Conservation (phyloP, 352 stramenopile genomes). For the Phytophthora lateralis region DNA sequence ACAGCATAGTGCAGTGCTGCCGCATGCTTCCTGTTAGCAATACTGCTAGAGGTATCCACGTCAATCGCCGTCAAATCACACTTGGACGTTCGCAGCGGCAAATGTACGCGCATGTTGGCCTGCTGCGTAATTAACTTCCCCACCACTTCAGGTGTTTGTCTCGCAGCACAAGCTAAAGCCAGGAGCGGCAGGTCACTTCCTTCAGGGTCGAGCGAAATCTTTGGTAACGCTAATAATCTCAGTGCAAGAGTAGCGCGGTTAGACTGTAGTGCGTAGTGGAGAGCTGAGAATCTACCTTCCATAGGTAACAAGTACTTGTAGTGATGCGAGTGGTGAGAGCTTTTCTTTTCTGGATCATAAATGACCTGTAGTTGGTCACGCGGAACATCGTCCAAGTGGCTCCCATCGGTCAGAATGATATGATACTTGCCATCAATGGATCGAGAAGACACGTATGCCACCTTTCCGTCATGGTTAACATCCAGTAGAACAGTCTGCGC, state of each 20-base stretch:
- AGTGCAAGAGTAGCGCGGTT: slow-evolving; percentile 47
- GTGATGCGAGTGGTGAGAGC: slow-evolving; percentile 3
- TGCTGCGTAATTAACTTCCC: slow-evolving; percentile 48
- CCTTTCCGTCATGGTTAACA: slow-evolving; percentile 20
- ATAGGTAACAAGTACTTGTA: slow-evolving; percentile 55
- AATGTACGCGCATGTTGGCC: slow-evolving; percentile 63
- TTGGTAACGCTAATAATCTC: slow-evolving; percentile 35
- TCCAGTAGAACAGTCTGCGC: slow-evolving; percentile 21
- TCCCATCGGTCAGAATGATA: slow-evolving; percentile 54
- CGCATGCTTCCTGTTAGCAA: slow-evolving; percentile 49
- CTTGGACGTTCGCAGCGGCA: slow-evolving; percentile 47
- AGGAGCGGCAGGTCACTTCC: slow-evolving; percentile 63
- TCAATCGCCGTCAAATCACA: slow-evolving; percentile 24
- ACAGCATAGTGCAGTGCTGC: slow-evolving; percentile 70
- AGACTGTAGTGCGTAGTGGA: slow-evolving; percentile 67
- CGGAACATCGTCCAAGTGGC: slow-evolving; percentile 42
- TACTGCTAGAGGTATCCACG: slow-evolving; percentile 20
- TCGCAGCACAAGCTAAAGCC: slow-evolving; percentile 56
- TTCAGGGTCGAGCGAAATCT: slow-evolving; percentile 46
- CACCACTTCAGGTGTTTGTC: slow-evolving; percentile 50
- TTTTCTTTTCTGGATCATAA: slow-evolving; percentile 2
- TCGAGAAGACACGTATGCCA: slow-evolving; percentile 52
- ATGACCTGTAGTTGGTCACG: slow-evolving; percentile 44
- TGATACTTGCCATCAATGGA: slow-evolving; percentile 58
- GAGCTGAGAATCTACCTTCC: slow-evolving; percentile 56